Evolutionary conservation across 1,284 basidiomycete genomes (phyloP).

Genomic region (Cutaneotrichosporon dermatis): DNA sequence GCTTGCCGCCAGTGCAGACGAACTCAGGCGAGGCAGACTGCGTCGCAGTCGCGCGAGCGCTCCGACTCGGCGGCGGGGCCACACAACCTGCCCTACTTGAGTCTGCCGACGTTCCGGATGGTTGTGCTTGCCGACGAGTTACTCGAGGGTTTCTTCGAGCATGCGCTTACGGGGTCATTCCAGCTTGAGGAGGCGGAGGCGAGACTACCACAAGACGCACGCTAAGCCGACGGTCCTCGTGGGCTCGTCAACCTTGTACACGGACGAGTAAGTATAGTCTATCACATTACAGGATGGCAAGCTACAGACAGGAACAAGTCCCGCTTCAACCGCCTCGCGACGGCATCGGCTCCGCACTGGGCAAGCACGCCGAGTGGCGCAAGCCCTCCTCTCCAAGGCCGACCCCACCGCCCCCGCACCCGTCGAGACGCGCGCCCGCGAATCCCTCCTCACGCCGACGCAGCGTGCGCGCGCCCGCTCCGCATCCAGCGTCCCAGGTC

Average conservation of each 20-base stretch:
- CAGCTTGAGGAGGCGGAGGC: slow-evolving; percentile 63
- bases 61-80: slow-evolving; percentile 41
- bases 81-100: slow-evolving; percentile 77
- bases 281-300: too few species aligned
- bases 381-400: slow-evolving; percentile 78
- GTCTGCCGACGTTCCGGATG: slow-evolving; percentile 80
- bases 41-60: slow-evolving; percentile 55
- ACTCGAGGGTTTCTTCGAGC: slow-evolving; percentile 88
- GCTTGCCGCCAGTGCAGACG: slow-evolving; percentile 39
- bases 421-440: slow-evolving; percentile 74
- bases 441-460: slow-evolving; percentile 63
- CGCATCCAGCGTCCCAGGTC: slow-evolving; percentile 21
- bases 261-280: slow-evolving; percentile 61
- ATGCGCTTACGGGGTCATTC: slow-evolving; percentile 82
- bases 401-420: slow-evolving; percentile 57
- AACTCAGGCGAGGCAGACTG: slow-evolving; percentile 50
- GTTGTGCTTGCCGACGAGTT: slow-evolving; percentile 92
- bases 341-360: slow-evolving; percentile 86
- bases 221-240: slow-evolving; percentile 56
- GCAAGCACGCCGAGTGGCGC: slow-evolving; percentile 62
- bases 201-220: slow-evolving; percentile 54
- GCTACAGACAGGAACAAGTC: slow-evolving; percentile 31
- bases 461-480: slow-evolving; percentile 33
- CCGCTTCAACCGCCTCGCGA: slow-evolving; percentile 63
- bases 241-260: slow-evolving; percentile 83